These are phyloP conservation scores for Clarkia xantiana DNA, from an alignment of 345 rosid species.

Conservation along the genomic window DNA sequence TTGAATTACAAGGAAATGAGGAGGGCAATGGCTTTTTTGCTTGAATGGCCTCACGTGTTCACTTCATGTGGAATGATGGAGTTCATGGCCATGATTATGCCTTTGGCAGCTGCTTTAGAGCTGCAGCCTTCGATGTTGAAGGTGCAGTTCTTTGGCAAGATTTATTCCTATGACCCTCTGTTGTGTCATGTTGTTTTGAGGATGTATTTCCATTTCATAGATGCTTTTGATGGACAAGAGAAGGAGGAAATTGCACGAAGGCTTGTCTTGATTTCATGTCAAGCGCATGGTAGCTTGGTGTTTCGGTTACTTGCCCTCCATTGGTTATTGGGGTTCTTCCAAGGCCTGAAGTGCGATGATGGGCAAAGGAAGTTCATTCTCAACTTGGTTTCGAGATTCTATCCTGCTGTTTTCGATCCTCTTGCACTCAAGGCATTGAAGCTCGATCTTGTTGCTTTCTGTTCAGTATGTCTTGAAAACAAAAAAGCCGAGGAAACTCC, in stretches of 20 bases:
- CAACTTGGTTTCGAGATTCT: conserved; percentile 50
- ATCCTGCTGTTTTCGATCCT: conserved; percentile 79
- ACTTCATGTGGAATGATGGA: conserved; percentile 80
- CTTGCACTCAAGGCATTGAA: conserved; percentile 76
- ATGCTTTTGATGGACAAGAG: conserved; percentile 76
- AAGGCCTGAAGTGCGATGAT: conserved; percentile 25
- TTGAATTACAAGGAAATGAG: conserved; percentile 84
- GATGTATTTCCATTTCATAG: conserved; percentile 45
- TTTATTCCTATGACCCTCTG: conserved; percentile 70
- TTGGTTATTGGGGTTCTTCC: conserved; percentile 64
- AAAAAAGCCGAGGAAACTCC: conserved; percentile 23
- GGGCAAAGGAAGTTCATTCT: conserved; percentile 39
- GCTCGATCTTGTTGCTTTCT: conserved; percentile 74
- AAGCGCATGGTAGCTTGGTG: conserved; percentile 51
- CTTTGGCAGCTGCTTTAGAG: conserved; percentile 57
- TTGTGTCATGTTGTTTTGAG: conserved; percentile 58
- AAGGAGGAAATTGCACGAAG: conserved; percentile 51
- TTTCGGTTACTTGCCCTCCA: conserved; percentile 77
- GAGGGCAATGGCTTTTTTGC: conserved; percentile 71
- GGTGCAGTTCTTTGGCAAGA: conserved; percentile 82
- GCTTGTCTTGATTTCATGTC: conserved; percentile 50
- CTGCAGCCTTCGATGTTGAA: conserved; percentile 84
- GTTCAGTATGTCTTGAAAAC: conserved; percentile 31
- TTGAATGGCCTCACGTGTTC: conserved; percentile 70
- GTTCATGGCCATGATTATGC: conserved; percentile 68